A percentile compares a stretch with the other conserved stretches of the same genome.
phyloP scores from a whole-genome alignment of 306 rosid species.

The Trifolium dubium region DNA sequence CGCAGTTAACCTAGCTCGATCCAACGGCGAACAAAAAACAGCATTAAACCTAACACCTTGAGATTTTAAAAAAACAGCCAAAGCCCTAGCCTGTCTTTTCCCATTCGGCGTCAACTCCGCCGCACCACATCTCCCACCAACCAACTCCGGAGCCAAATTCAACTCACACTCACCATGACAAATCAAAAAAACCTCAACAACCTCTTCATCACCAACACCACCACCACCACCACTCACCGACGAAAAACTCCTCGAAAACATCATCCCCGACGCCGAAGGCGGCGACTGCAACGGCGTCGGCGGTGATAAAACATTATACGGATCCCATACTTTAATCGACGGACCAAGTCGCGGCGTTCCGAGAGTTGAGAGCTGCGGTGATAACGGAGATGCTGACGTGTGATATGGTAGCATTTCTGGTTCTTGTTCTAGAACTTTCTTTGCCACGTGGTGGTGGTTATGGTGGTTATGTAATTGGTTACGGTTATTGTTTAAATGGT shows the following conservation, averaged over 20 bases:
- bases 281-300: conserved; percentile 66
- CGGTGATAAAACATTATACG: conserved; percentile 84
- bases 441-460: conserved; percentile 50
- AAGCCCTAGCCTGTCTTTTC: conserved; percentile 86
- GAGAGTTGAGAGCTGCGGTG: conserved; percentile 88
- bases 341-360: conserved; percentile 95
- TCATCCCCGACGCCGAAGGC: conserved; percentile 42
- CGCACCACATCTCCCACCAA: conserved; percentile 72
- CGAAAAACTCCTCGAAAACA: conserved; percentile 66
- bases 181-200: conserved; percentile 77
- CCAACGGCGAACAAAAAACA: conserved; percentile 79
- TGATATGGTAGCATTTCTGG: conserved; percentile 95
- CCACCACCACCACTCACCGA: conserved; percentile 48
- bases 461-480: conserved; percentile 50
- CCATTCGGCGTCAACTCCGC: conserved; percentile 74
- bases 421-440: conserved; percentile 90
- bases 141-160: conserved; percentile 75
- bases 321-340: conserved; percentile 96
- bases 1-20: conserved; percentile 86
- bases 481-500: neutral
- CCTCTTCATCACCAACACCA: conserved; percentile 53
- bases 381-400: conserved; percentile 93
- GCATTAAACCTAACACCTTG: conserved; percentile 80
- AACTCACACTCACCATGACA: conserved; percentile 93
- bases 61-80: conserved; percentile 90